Base-by-base conservation (phyloP, 352 stramenopile species). In the Plasmopara muralis region DNA sequence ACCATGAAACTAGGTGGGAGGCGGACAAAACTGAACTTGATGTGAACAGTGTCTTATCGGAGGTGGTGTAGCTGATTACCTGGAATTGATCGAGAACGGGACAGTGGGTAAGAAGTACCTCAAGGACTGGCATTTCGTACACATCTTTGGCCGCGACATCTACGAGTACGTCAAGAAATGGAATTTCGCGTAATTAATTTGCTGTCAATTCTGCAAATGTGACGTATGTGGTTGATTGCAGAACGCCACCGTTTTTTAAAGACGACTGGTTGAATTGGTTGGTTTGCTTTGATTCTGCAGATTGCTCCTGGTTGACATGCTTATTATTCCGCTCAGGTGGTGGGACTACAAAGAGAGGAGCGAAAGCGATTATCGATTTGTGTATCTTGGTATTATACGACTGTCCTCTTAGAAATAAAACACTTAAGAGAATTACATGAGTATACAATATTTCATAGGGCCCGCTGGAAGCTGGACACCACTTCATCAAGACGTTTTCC, bases 401-500 rank as follows among this genome's bases (percentile, higher is more conserved):
- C 20, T 9, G 43, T 45, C 20, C 20, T 25, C 3, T 25, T 25
- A 25, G 20, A 25, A 25, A 13, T 31, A 45, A 3, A 6, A 5
- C 20, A 25, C 18, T 31, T 9, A 13, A 18, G 12, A 25, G 6
- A 9, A 15, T 48, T 44, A 15, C 37, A 18, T 46, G n/a, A 33
- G 6, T 37, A 9, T 15, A 43, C 28, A 42, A 28, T 37, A 34
- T 46, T 48, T 28, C 0, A 48, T 50, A 93, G 83, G 96, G 25
- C 89, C 93, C 5, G 50, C 62, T 20, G 84, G 76, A 45, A 98
- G 93, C 29, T 85, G 62, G 55, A 99, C 96, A 6, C 71, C 72
- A 1, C 65, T 98, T 51, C 96, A 99, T 64, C 89, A 97, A 42
- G 96, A 99, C 69, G 96, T 99, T 2, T 86, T 98, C 15, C 82